A percentile compares a stretch with the other conserved stretches of the same genome.
phyloP scores from a whole-genome alignment of 345 rosid species.

The Rhodomyrtus tomentosa region DNA sequence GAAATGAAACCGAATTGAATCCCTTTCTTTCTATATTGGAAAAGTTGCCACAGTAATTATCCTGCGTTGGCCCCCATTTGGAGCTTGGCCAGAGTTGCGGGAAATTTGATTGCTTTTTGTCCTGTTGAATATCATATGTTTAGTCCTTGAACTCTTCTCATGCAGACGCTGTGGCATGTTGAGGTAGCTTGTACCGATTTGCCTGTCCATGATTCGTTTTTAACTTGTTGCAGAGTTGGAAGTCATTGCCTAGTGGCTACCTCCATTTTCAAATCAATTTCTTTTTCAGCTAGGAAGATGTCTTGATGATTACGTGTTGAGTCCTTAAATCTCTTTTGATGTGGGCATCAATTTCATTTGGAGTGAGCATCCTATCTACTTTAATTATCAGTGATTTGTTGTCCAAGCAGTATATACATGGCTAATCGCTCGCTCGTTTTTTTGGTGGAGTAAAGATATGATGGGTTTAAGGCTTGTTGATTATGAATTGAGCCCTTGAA shows the following conservation, averaged over 20 bases:
- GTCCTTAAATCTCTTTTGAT: not conserved
- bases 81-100: not conserved
- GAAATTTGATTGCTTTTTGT: not conserved
- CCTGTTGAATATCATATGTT: not conserved
- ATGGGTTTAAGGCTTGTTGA: not conserved
- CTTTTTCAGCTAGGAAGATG: not conserved
- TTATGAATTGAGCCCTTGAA: not conserved
- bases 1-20: not conserved
- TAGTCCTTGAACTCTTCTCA: not conserved
- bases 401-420: not conserved
- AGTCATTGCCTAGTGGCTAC: not conserved
- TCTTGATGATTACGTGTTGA: not conserved
- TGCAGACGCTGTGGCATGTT: not conserved
- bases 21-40: not conserved
- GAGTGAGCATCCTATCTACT: not conserved
- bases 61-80: not conserved
- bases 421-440: not conserved
- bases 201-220: not conserved
- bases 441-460: not conserved
- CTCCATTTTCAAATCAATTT: not conserved
- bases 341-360: not conserved
- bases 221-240: not conserved
- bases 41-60: not conserved
- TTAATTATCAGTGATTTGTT: not conserved
- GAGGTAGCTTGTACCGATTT: not conserved